Base-by-base conservation (phyloP, 2,329 filamentous ascomycete species). In the Phialophora expanda region DNA sequence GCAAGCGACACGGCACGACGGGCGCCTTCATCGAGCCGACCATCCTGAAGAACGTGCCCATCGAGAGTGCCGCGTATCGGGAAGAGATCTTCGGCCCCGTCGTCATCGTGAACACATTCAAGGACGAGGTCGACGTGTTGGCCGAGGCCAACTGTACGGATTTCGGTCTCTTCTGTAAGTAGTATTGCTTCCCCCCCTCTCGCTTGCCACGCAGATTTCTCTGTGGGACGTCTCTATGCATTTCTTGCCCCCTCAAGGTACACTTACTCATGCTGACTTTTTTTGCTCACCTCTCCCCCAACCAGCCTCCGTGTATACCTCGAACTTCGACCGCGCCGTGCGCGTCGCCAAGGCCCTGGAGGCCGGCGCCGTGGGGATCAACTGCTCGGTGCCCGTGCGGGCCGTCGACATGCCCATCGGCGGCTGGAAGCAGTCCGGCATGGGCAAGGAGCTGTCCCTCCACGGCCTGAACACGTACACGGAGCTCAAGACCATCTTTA, bases 1-100 rank as follows among this genome's bases (percentile, higher is more conserved):
- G 17, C 58, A 73, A 2, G 20, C 46, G 38, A 75, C 81, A 62
- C 87, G 88, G n/a, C 89, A 87, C 83, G 80, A 9, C 78, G 72
- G 88, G 88, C 11, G 60, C 60, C 1, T 63, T 63, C 20, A 63
- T 63, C 28, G 61, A 57, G 48, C 62, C 62, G 11, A 64, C 62
- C 4, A 60, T 64, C 7, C 24, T 64, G 30, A 54, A 44, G 8
- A 56, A 64, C 48, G 62, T 64, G 7, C 46, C 44, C 24, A 38
- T 26, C 14, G 22, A 22, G 9, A 50, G 54, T 26, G 46, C 22
- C 7, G 56, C 51, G 7, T 86, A 84, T 77, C 83, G 84, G 1
- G 78, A 81, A 62, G 79, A 81, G 67, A 75, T 81, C 26, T 81
- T 81, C 56, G 79, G 79, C 0, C 78, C 79, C 0, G 75, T 81